Conservation (phyloP, 768 basidiomycete species). For the Filobasidium floriforme region DNA sequence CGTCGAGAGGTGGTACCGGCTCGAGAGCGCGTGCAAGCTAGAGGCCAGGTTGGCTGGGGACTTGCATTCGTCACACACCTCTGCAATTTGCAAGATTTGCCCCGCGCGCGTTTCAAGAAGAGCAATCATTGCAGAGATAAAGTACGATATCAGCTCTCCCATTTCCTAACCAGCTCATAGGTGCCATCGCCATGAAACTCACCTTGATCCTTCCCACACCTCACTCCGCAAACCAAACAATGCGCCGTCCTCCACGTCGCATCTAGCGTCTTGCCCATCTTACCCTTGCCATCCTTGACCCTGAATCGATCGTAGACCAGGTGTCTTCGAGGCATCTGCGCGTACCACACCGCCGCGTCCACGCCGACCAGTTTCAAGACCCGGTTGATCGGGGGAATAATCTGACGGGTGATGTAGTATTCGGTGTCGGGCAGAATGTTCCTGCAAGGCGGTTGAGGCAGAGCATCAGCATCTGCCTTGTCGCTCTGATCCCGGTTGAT, state of each 20-base stretch:
- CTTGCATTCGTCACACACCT: constrained; percentile 60
- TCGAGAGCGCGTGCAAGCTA: constrained; percentile 56
- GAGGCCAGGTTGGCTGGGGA: constrained; percentile 48
- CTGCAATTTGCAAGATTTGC: constrained; percentile 27
- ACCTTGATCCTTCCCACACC: constrained; percentile 13
- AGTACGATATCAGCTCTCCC: background rate
- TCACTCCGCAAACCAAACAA: constrained; percentile 22
- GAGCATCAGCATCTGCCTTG: background rate
- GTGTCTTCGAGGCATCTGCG: constrained; percentile 62
- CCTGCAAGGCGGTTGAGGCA: constrained; percentile 43
- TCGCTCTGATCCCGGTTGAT: background rate
- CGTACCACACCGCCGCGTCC: constrained; percentile 77
- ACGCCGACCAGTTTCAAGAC: constrained; percentile 87
- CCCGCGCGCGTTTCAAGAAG: background rate
- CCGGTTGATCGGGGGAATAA: constrained; percentile 83
- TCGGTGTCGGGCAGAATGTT: constrained; percentile 68
- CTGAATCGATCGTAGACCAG: constrained; percentile 14
- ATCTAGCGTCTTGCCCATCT: constrained; percentile 18
- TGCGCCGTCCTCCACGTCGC: constrained; percentile 19
- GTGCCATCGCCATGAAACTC: background rate
- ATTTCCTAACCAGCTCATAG: background rate
- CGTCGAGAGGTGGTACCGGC: constrained; percentile 55
- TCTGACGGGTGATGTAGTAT: constrained; percentile 78
- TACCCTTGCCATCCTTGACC: constrained; percentile 1
- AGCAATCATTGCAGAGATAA: background rate